phyloP scores from a whole-genome alignment of 2,329 filamentous ascomycete species.

The Blastomyces gilchristii region DNA sequence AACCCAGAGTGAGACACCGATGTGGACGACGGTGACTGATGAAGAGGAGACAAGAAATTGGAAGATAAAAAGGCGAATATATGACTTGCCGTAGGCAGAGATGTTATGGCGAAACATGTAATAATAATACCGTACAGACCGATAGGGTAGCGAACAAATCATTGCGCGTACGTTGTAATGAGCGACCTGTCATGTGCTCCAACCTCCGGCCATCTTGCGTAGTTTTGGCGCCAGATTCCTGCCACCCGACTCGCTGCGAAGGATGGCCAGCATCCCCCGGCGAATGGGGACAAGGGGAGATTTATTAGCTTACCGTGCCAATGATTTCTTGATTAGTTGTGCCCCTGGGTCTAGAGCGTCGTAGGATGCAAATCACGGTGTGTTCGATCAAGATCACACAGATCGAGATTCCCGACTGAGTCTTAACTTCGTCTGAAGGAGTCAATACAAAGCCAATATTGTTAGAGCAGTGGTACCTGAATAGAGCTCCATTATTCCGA shows the following conservation, averaged over 20 bases:
- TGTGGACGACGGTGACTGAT: background rate
- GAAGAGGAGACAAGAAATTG: background rate
- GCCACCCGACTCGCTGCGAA: background rate
- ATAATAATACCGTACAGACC: background rate
- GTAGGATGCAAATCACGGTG: background rate
- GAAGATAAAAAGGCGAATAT: background rate
- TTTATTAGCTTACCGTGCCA: background rate
- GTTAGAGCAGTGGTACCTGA: background rate
- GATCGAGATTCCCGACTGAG: background rate
- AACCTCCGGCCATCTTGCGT: background rate
- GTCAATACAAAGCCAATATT: background rate
- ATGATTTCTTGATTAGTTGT: background rate
- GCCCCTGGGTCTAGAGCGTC: background rate
- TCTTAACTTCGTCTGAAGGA: background rate
- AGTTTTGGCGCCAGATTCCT: background rate
- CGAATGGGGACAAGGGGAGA: background rate
- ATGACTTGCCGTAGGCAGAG: background rate
- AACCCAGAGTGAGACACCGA: background rate
- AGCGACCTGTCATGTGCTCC: slow-evolving; percentile 1
- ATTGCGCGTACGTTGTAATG: background rate
- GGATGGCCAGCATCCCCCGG: background rate
- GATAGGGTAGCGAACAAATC: slow-evolving; percentile 6
- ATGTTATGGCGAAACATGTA: background rate
- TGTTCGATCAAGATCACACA: background rate
- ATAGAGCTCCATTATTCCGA: background rate